Percentiles rank a stretch among this genome's conserved stretches.
Conservation (phyloP, 1,284 basidiomycete genomes). For the Sanghuangporus sanghuang region DNA sequence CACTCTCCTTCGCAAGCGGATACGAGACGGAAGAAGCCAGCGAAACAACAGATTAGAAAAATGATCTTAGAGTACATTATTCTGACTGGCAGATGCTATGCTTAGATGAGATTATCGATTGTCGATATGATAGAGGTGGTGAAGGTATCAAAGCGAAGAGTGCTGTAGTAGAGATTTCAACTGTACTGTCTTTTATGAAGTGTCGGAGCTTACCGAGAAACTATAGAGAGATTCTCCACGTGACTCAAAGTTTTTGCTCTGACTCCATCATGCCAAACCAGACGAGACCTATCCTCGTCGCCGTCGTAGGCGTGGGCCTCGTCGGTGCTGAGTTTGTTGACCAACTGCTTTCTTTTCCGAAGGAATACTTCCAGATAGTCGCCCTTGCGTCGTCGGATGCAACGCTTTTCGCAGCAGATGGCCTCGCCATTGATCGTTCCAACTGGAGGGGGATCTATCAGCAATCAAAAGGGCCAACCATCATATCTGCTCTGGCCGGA, state of each 20-base stretch:
- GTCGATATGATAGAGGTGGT: neutral
- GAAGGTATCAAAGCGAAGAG: neutral
- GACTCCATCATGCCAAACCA: neutral
- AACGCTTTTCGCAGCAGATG: constrained; percentile 54
- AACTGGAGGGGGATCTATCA: constrained; percentile 24
- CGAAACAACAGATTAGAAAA: neutral
- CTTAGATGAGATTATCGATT: neutral
- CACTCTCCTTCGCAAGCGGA: constrained; percentile 66
- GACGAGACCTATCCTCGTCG: constrained; percentile 37
- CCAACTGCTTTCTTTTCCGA: constrained; percentile 67
- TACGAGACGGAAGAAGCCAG: neutral
- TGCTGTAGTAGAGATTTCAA: neutral
- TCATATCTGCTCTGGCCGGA: constrained; percentile 38
- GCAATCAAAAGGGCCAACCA: constrained; percentile 27
- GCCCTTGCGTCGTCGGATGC: constrained; percentile 76
- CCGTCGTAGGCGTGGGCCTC: constrained; percentile 82
- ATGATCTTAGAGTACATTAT: constrained; percentile 9
- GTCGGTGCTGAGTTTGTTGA: constrained; percentile 82
- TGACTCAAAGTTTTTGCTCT: neutral
- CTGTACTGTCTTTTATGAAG: neutral
- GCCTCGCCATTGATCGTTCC: constrained; percentile 33
- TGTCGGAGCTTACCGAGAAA: neutral
- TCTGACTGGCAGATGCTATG: neutral
- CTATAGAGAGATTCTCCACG: neutral
- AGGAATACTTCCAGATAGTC: constrained; percentile 67